Base-by-base conservation (phyloP, 2,329 filamentous ascomycete genomes). In the Hirsutella rhossiliensis region DNA sequence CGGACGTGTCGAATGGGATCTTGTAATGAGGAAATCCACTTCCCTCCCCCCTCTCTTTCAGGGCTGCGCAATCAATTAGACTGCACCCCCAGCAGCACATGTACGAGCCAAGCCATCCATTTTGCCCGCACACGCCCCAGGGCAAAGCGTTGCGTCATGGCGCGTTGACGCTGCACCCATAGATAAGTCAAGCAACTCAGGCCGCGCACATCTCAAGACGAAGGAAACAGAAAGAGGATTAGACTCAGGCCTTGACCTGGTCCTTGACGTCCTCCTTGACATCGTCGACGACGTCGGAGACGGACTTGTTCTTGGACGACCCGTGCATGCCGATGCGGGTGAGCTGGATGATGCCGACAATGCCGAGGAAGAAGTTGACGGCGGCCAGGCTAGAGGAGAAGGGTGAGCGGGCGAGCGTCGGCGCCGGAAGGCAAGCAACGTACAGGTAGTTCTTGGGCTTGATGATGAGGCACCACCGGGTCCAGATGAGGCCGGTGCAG, bases 401-500 rank as follows among this genome's bases (percentile, higher is more conserved):
- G 32, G 18, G n/a, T 7, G 15, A 12, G 5, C 36, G 9, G 8
- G 18, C 34, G 34, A 15, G 20, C 39, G 12, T n/a, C n/a, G n/a
- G n/a, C n/a, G n/a, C n/a, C n/a, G n/a, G 36, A 7, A 19, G 15
- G 32, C 5, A 19, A 18, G 18, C 5, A 20, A 69, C 80, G 40
- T 70, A 87, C 82, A 96, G 83, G 59, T 88, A 70, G 74, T 98
- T 98, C 67, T 80, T 81, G 46, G 92, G 92, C 66, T 81, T 88
- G 69, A 98, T 98, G 65, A 98, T 84, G 62, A 97, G 75, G 75
- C 92, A 98, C 92, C 92, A 98, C 54, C 92, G 80, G 39, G 92
- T 98, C 92, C 92, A 98, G 75, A 98, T 98, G 52, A 84, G 68
- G 53, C 92, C 92, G 11, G 92, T 98, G 56, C 81, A 81, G 61